These are phyloP conservation scores for Venturia carpophila DNA, from an alignment of 2,329 filamentous ascomycete species.

Conservation along the genomic window DNA sequence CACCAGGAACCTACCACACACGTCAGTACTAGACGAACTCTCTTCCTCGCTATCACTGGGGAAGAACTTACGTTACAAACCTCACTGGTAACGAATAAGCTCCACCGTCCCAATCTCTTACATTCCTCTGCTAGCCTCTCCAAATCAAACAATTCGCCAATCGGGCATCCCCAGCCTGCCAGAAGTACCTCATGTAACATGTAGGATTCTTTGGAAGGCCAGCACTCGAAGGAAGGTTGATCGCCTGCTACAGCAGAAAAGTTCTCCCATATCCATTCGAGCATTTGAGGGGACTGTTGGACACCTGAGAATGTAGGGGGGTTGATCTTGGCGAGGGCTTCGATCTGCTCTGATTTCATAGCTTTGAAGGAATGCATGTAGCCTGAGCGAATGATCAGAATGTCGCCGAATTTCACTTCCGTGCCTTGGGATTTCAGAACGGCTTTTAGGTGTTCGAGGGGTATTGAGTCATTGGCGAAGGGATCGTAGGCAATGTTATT, in stretches of 20 bases:
- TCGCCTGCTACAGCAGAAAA: conserved; percentile 33
- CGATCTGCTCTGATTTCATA: conserved; percentile 30
- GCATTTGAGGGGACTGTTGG: conserved; percentile 27
- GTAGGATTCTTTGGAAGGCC: conserved; percentile 23
- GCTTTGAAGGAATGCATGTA: conserved; percentile 39
- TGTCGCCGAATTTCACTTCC: conserved; percentile 48
- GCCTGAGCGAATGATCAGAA: conserved; percentile 43
- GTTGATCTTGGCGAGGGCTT: conserved; percentile 31
- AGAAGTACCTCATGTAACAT: conserved; percentile 42
- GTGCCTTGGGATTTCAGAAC: conserved; percentile 42
- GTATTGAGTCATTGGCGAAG: conserved; percentile 31
- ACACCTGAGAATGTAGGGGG: conserved; percentile 41
- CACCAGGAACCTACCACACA: conserved; percentile 25
- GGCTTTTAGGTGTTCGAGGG: conserved; percentile 34
- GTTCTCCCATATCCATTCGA: conserved; percentile 33
- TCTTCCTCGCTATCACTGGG: conserved; percentile 13
- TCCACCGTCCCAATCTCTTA: conserved; percentile 32
- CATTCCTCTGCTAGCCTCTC: conserved; percentile 39
- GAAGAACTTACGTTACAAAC: conserved; percentile 34
- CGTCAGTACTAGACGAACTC: neutral
- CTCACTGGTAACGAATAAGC: conserved; percentile 43
- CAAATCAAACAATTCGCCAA: conserved; percentile 45
- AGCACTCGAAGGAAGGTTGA: conserved; percentile 33
- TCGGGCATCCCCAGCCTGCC: conserved; percentile 43
- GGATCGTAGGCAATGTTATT: conserved; percentile 31